Conservation (phyloP, 208 protist species). For the Trypanosoma scelopori region DNA sequence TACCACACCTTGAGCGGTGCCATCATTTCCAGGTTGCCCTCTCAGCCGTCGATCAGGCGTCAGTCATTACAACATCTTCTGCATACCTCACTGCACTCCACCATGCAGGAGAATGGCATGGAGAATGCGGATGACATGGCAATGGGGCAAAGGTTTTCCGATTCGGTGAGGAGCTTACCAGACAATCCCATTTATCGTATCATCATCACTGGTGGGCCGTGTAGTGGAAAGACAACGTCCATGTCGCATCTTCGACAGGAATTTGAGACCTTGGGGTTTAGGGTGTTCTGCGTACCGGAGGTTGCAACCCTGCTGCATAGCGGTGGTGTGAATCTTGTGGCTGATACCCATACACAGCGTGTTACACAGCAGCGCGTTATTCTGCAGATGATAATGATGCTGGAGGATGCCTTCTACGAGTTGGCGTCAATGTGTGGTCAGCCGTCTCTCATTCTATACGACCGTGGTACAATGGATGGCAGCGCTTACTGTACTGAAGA, state of each 20-base stretch:
- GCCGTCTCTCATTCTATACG: slow-evolving; percentile 49
- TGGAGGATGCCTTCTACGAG: slow-evolving; percentile 42
- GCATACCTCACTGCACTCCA: not conserved
- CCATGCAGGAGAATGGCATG: not conserved
- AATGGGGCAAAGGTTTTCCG: slow-evolving; percentile 3
- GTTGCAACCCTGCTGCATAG: slow-evolving; percentile 46
- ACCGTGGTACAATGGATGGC: slow-evolving; percentile 61
- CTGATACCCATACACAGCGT: slow-evolving; percentile 16
- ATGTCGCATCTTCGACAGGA: slow-evolving; percentile 29
- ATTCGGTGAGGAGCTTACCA: slow-evolving; percentile 13
- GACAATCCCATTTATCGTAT: slow-evolving; percentile 43
- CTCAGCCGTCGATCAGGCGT: slow-evolving; percentile 3
- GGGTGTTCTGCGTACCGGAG: slow-evolving; percentile 53
- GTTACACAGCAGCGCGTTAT: slow-evolving; percentile 42
- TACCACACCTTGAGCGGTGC: slow-evolving; percentile 12
- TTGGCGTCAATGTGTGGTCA: slow-evolving; percentile 24
- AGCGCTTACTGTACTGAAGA: slow-evolving; percentile 49
- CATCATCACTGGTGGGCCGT: slow-evolving; percentile 57
- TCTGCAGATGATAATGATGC: slow-evolving; percentile 41
- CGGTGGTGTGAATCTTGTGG: slow-evolving; percentile 30
- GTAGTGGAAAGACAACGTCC: slow-evolving; percentile 49
- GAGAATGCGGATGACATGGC: too few relatives aligned
- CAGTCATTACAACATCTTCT: slow-evolving; percentile 3
- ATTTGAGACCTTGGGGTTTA: slow-evolving; percentile 32
- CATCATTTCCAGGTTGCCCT: slow-evolving; percentile 14